Conservation (phyloP, 2,329 filamentous ascomycete genomes). For the Fusarium hainanense region DNA sequence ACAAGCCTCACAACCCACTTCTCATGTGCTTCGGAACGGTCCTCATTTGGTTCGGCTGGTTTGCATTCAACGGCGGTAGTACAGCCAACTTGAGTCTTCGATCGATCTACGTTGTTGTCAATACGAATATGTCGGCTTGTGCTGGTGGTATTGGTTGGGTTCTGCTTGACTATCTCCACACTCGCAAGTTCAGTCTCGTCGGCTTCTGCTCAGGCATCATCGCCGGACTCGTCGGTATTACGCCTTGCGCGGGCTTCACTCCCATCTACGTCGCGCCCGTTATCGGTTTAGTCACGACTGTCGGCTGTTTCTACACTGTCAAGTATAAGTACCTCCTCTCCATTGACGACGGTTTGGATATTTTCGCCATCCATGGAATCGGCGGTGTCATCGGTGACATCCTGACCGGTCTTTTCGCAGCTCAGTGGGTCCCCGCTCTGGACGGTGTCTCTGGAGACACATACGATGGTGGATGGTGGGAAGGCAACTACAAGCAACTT, state of each 20-base stretch:
- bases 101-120: slow-evolving; percentile 66
- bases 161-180: slow-evolving; percentile 62
- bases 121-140: slow-evolving; percentile 68
- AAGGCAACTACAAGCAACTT: slow-evolving; percentile 65
- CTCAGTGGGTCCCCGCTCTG: slow-evolving; percentile 59
- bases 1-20: slow-evolving; percentile 70
- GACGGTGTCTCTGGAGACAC: slow-evolving; percentile 59
- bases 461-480: slow-evolving; percentile 62
- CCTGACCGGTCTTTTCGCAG: slow-evolving; percentile 68
- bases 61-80: slow-evolving; percentile 63
- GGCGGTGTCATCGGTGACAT: slow-evolving; percentile 69
- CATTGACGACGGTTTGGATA: slow-evolving; percentile 69
- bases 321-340: slow-evolving; percentile 63
- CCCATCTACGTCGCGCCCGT: slow-evolving; percentile 62
- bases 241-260: slow-evolving; percentile 66
- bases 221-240: slow-evolving; percentile 67
- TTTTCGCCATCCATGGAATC: slow-evolving; percentile 69
- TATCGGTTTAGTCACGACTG: slow-evolving; percentile 63
- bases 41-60: slow-evolving; percentile 73
- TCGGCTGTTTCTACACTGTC: slow-evolving; percentile 59
- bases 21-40: slow-evolving; percentile 73
- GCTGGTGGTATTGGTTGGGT: slow-evolving; percentile 66
- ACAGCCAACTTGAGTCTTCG: slow-evolving; percentile 64
- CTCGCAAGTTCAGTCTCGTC: slow-evolving; percentile 45
- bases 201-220: slow-evolving; percentile 63